phyloP scores from a whole-genome alignment of 139 green algal species.

The Zygnema cylindricum region DNA sequence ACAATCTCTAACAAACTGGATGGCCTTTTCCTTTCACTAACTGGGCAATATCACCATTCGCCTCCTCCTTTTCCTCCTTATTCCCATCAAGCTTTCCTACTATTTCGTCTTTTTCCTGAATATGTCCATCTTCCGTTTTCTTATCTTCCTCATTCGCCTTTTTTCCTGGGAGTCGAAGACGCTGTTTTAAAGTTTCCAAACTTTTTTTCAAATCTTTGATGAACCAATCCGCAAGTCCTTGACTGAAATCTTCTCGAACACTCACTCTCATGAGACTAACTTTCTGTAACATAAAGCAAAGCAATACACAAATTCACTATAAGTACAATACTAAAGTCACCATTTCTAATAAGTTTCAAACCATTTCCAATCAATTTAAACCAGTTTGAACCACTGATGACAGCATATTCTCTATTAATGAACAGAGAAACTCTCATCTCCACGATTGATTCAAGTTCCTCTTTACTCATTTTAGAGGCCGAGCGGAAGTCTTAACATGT shows the following conservation, averaged over 20 bases:
- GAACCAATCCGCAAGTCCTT: conserved; percentile 36
- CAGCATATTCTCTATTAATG: no score
- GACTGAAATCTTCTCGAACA: conserved; percentile 50
- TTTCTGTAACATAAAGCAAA: no score
- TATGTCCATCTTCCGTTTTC: background rate
- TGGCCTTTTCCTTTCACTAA: background rate
- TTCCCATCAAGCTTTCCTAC: background rate
- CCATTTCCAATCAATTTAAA: no score
- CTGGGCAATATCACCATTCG: no score
- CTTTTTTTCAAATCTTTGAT: conserved; percentile 28
- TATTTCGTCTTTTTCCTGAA: background rate
- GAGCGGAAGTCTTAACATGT: background rate
- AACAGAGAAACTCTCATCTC: background rate
- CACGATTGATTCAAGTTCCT: background rate
- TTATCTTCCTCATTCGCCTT: background rate
- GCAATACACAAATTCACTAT: no score
- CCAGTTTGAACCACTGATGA: no score
- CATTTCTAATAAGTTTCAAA: no score
- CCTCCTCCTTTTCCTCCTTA: background rate
- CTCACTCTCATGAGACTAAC: conserved; percentile 35
- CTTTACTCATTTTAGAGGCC: background rate
- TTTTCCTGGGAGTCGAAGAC: background rate
- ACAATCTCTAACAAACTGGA: background rate
- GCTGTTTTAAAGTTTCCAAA: background rate
- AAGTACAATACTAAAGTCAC: no score